Evolutionary conservation across 257 asterid species (phyloP).

Genomic region (Plantago elongata): DNA sequence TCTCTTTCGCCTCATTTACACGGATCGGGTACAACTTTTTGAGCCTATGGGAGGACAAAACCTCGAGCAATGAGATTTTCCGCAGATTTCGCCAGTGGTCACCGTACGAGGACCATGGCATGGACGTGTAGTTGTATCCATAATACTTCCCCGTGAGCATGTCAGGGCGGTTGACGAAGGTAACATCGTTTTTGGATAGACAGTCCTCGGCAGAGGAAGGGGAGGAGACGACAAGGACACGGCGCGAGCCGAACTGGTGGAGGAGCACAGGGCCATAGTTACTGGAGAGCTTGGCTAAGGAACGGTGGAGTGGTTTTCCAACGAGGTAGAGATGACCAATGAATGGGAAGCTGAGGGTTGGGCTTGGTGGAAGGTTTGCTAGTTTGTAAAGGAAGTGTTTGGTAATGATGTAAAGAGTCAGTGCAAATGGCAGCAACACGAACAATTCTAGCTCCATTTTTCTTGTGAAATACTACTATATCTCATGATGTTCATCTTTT

Average conservation of each 20-base stretch:
- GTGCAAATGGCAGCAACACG: conserved; percentile 1
- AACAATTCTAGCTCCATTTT: neutral
- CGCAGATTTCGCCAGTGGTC: conserved; percentile 67
- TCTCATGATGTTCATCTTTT: neutral
- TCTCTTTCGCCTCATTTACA: conserved; percentile 40
- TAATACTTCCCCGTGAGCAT: conserved; percentile 44
- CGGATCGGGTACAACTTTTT: conserved; percentile 52
- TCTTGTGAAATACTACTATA: no score
- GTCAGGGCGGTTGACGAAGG: conserved; percentile 59
- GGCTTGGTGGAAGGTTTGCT: conserved; percentile 7
- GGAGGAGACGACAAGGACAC: conserved; percentile 64
- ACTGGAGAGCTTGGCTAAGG: conserved; percentile 44
- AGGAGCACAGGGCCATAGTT: conserved; percentile 50
- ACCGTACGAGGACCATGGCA: conserved; percentile 51
- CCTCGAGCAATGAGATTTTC: conserved; percentile 41
- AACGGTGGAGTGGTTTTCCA: conserved; percentile 46
- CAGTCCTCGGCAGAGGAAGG: conserved; percentile 67
- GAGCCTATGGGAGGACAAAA: conserved; percentile 48
- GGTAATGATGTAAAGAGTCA: neutral
- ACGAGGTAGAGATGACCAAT: conserved; percentile 40
- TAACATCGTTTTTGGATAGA: conserved; percentile 42
- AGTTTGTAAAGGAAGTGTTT: conserved; percentile 3
- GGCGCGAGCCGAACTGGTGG: conserved; percentile 61
- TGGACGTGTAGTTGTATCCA: conserved; percentile 46
- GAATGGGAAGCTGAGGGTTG: neutral